Conservation (phyloP, 257 asterid genomes). For the Solanum sparsipilum region DNA sequence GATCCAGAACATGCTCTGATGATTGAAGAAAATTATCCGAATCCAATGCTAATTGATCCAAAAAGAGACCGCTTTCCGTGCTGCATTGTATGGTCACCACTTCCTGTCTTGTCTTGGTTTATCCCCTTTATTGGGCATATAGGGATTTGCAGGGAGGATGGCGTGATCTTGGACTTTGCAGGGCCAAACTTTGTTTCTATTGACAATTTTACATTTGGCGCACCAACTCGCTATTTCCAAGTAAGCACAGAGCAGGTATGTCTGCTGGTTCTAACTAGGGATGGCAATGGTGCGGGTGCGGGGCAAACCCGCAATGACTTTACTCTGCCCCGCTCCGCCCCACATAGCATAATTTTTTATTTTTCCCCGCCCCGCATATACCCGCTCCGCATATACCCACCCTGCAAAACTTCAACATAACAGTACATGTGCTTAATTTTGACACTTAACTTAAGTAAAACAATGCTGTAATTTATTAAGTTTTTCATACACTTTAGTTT, state of each 20-base stretch:
- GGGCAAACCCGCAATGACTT: no score
- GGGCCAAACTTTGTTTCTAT: conserved; percentile 88
- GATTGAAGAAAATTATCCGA: conserved; percentile 30
- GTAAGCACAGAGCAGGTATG: conserved; percentile 65
- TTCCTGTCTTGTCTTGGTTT: conserved; percentile 84
- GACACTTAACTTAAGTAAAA: no score
- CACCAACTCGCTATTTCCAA: conserved; percentile 70
- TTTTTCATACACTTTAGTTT: no score
- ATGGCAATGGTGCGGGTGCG: no score
- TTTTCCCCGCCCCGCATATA: no score
- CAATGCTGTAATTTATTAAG: no score
- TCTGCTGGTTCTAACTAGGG: neutral
- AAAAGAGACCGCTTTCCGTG: conserved; percentile 58
- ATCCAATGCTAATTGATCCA: conserved; percentile 39
- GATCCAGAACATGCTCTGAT: conserved; percentile 39
- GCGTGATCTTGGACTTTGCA: conserved; percentile 86
- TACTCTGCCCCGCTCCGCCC: no score
- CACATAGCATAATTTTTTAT: no score
- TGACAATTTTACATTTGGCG: conserved; percentile 79
- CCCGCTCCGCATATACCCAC: no score
- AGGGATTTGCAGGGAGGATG: conserved; percentile 86
- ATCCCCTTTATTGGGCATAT: conserved; percentile 80
- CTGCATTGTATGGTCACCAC: conserved; percentile 96
- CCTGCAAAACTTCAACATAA: no score
- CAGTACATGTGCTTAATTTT: no score